Base-by-base conservation (phyloP, 2,329 filamentous ascomycete genomes). In the Pseudocercospora vitis region DNA sequence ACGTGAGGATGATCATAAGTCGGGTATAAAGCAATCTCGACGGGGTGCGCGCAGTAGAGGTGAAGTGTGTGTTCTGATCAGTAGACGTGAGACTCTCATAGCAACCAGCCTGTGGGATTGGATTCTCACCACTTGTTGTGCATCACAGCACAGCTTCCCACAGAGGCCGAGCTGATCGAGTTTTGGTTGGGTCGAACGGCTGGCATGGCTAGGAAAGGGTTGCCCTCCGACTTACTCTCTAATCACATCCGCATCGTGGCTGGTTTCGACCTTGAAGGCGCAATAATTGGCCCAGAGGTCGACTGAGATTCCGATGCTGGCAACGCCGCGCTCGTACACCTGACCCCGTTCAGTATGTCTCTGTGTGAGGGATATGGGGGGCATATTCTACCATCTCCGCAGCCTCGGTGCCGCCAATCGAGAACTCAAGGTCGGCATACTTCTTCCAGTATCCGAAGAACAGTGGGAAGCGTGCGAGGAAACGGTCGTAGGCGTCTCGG, bases 391-490 rank as follows among this genome's bases (percentile, higher is more conserved):
- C 91, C 88, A 96, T 95, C 73, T 97, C 94, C 50, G 94, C 94
- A 37, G 92, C 92, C 77, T 99, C 94, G 4, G 94, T 95, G 14
- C 94, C 94, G 3, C 91, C 91, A 61, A 99, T 96, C 47, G 91
- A 91, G 75, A 99, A 99, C 69, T 99, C 94, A 60, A 95, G 81
- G 67, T 97, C 92, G 68, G 94, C 94, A 80, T 97, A 99, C 72
- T 96, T 97, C 78, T 97, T 97, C 94, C 94, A 99, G 77, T 97
- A 99, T 48, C 92, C 94, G 67, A 97, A 99, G 32, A 97, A 83
- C 8, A 97, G 81, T 2, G 94, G 94, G 62, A 96, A 99, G 69
- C 96, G 96, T 57, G 89, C 83, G 18, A 99, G 86, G 69, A 99
- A 95, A 44, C 88, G 84, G 71, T 99, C 91, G 76, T 95, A 97